Evolutionary conservation across 2,329 filamentous ascomycete genomes (phyloP).

Genomic region (Colletotrichum noveboracense): DNA sequence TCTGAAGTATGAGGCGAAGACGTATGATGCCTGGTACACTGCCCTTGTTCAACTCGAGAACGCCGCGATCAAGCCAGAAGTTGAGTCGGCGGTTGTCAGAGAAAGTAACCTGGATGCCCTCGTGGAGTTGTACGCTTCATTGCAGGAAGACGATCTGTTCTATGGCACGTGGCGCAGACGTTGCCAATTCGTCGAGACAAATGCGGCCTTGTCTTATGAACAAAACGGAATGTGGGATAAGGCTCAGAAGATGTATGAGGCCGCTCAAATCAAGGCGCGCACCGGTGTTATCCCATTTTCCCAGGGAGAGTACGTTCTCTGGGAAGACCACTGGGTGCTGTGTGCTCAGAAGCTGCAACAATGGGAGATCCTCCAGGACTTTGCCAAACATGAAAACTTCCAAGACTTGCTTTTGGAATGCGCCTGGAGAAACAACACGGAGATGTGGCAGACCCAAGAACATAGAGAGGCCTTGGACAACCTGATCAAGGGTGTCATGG

Average conservation of each 20-base stretch:
- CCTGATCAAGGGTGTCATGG: constrained; percentile 96
- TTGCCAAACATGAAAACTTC: constrained; percentile 98
- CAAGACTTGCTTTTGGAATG: constrained; percentile 95
- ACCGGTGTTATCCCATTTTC: constrained; percentile 97
- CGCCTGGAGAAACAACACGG: constrained; percentile 92
- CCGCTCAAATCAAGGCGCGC: constrained; percentile 94
- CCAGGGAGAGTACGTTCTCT: constrained; percentile 96
- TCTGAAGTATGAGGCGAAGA: constrained; percentile 92
- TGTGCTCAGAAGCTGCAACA: constrained; percentile 98
- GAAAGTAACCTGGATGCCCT: constrained; percentile 97
- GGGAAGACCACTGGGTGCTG: constrained; percentile 99
- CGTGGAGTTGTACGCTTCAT: constrained; percentile 86
- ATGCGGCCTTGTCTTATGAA: constrained; percentile 95
- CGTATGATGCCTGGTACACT: constrained; percentile 98
- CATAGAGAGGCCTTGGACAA: constrained; percentile 89
- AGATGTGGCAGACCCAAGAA: constrained; percentile 89
- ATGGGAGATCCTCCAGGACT: constrained; percentile 97
- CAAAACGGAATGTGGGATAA: constrained; percentile 99
- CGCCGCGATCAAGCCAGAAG: constrained; percentile 80
- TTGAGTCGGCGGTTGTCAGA: constrained; percentile 82
- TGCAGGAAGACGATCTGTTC: constrained; percentile 96
- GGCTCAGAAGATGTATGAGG: constrained; percentile 95
- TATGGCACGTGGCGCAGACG: constrained; percentile 96
- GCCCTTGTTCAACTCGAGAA: constrained; percentile 90
- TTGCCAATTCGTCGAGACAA: constrained; percentile 96